phyloP scores from a whole-genome alignment of 805 yeast genomes.

The Saccharomyces paradoxus region DNA sequence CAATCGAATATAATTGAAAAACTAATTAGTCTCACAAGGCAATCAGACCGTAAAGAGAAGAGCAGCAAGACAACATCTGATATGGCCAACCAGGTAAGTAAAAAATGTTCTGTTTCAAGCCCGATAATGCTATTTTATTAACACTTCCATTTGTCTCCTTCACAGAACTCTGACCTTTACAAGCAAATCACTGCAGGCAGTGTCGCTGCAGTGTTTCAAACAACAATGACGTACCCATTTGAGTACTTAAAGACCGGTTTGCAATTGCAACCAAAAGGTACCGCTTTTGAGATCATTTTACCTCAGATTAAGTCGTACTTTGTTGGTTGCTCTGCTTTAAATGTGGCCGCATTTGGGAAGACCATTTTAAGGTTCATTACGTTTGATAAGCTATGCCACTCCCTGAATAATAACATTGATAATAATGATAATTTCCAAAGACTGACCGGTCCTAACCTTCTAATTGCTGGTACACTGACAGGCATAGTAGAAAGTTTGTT shows the following conservation, averaged over 20 bases:
- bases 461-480: conserved; percentile 76
- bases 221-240: conserved; percentile 61
- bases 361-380: conserved; percentile 64
- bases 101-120: background rate
- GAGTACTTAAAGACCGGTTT: conserved; percentile 60
- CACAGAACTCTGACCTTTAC: conserved; percentile 2
- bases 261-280: conserved; percentile 39
- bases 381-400: conserved; percentile 65
- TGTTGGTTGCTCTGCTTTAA: conserved; percentile 67
- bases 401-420: conserved; percentile 31
- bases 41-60: background rate
- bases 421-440: conserved; percentile 49
- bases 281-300: conserved; percentile 14
- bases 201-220: conserved; percentile 54
- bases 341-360: conserved; percentile 65
- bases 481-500: conserved; percentile 75
- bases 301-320: conserved; percentile 33
- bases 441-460: conserved; percentile 69
- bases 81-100: background rate
- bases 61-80: background rate
- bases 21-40: background rate
- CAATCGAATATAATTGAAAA: background rate
- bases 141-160: background rate
- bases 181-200: conserved; percentile 24
- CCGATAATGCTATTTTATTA: background rate